Percentiles rank a stretch among this genome's conserved stretches.
Evolutionary conservation across 2,329 filamentous ascomycete species (phyloP).

Genomic region (Beauveria pseudobassiana): DNA sequence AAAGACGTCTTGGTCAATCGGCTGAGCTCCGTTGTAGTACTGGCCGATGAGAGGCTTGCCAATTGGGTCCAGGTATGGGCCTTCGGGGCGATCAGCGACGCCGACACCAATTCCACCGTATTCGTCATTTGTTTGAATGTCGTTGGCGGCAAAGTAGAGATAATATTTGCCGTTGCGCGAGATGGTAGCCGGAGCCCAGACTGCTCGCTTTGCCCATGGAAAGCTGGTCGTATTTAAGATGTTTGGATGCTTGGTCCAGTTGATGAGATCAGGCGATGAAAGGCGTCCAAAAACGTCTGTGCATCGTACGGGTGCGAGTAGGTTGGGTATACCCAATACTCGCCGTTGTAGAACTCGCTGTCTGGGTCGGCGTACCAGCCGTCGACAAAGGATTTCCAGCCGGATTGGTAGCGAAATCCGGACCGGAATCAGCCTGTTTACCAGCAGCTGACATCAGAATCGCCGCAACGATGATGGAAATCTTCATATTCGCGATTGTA

Average conservation of each 20-base stretch:
- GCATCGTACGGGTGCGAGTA: slow-evolving; percentile 35
- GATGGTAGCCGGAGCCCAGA: slow-evolving; percentile 42
- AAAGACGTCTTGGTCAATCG: slow-evolving; percentile 34
- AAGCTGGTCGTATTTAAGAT: slow-evolving; percentile 28
- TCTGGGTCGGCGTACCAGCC: slow-evolving; percentile 47
- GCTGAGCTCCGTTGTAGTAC: slow-evolving; percentile 38
- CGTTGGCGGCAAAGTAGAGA: slow-evolving; percentile 44
- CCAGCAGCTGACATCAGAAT: not conserved
- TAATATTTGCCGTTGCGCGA: slow-evolving; percentile 37
- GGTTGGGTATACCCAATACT: slow-evolving; percentile 43
- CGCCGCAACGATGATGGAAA: not conserved
- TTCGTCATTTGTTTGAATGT: slow-evolving; percentile 30
- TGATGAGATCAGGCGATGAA: slow-evolving; percentile 40
- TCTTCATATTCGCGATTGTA: not conserved
- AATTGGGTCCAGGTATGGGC: slow-evolving; percentile 28
- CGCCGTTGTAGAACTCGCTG: slow-evolving; percentile 34
- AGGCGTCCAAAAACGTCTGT: slow-evolving; percentile 44
- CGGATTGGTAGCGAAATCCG: slow-evolving; percentile 31
- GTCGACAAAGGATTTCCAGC: slow-evolving; percentile 39
- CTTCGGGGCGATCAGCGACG: slow-evolving; percentile 25
- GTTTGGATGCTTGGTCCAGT: slow-evolving; percentile 39
- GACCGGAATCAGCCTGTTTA: slow-evolving; percentile 6
- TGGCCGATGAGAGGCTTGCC: slow-evolving; percentile 26
- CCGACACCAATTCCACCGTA: slow-evolving; percentile 32
- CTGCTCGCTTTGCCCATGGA: slow-evolving; percentile 36